Percentiles rank a stretch among this genome's conserved stretches.
These are phyloP conservation scores for Diplodia scrobiculata DNA, from an alignment of 2,329 filamentous ascomycete genomes.

Conservation along the genomic window DNA sequence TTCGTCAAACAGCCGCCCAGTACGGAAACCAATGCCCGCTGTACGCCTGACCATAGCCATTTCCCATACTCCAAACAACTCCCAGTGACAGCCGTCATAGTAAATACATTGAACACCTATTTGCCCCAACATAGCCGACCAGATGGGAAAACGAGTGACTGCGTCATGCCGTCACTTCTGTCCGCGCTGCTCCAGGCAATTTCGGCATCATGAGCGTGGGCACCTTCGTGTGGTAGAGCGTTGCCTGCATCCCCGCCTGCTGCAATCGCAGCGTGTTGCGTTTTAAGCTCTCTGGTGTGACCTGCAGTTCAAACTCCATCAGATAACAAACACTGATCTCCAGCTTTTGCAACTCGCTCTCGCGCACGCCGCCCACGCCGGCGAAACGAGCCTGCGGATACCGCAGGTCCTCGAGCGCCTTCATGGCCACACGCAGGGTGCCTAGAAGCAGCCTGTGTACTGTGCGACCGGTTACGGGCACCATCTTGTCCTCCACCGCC, in stretches of 20 bases:
- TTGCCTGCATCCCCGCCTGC: slow-evolving; percentile 44
- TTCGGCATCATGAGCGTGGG: slow-evolving; percentile 42
- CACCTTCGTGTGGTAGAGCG: slow-evolving; percentile 40
- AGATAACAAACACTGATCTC: slow-evolving; percentile 71
- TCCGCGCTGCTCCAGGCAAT: slow-evolving; percentile 30
- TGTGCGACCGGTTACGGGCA: slow-evolving; percentile 80
- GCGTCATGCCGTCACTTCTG: slow-evolving; percentile 25
- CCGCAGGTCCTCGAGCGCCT: slow-evolving; percentile 88
- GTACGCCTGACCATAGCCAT: neutral
- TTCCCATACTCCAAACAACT: slow-evolving; percentile 22
- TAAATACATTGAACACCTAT: slow-evolving; percentile 10
- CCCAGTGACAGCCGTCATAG: neutral
- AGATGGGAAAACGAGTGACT: neutral
- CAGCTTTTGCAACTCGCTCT: slow-evolving; percentile 75
- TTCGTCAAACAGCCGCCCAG: slow-evolving; percentile 21
- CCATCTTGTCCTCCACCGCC: slow-evolving; percentile 69
- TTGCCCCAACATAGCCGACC: slow-evolving; percentile 5
- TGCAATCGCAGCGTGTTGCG: slow-evolving; percentile 43
- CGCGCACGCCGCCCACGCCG: slow-evolving; percentile 83
- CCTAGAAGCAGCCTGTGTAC: slow-evolving; percentile 84
- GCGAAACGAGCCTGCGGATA: slow-evolving; percentile 84
- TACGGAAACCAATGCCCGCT: neutral
- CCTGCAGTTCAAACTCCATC: slow-evolving; percentile 46
- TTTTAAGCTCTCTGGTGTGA: slow-evolving; percentile 42
- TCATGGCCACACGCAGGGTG: slow-evolving; percentile 84